Percentiles rank a stretch among this genome's conserved stretches.
Evolutionary conservation across 2,329 filamentous ascomycete genomes (phyloP).

Genomic region (Aspergillus ochraceoroseus): DNA sequence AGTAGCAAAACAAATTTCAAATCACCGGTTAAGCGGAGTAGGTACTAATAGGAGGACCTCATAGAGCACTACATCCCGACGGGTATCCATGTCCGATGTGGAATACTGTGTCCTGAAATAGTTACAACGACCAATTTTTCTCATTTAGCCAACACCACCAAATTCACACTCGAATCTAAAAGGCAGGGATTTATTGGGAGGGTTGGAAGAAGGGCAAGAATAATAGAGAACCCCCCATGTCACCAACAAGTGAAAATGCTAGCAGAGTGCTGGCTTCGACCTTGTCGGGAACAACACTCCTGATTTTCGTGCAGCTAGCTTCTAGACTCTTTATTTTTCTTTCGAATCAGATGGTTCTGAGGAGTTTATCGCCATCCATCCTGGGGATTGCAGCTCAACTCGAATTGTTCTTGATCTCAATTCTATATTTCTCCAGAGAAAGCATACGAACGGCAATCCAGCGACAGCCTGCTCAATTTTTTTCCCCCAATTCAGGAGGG

Average conservation of each 20-base stretch:
- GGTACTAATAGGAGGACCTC: no score
- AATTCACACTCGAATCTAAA: no score
- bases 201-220: background rate
- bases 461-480: constrained; percentile 55
- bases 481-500: constrained; percentile 15
- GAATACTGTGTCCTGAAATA: no score
- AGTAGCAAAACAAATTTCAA: no score
- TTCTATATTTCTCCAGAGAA: constrained; percentile 92
- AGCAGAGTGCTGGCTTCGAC: constrained; percentile 28
- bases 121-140: background rate
- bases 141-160: no score
- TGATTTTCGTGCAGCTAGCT: constrained; percentile 80
- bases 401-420: constrained; percentile 85
- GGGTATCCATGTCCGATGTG: no score
- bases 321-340: constrained; percentile 87
- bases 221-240: constrained; percentile 15
- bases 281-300: constrained; percentile 70
- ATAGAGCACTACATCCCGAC: no score
- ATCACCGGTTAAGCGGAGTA: no score
- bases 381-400: constrained; percentile 84
- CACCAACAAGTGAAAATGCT: constrained; percentile 17
- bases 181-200: background rate
- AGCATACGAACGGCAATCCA: constrained; percentile 88
- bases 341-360: constrained; percentile 85
- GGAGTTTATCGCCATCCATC: constrained; percentile 77